phyloP scores from a whole-genome alignment of 345 rosid genomes.

The Linum usitatissimum region DNA sequence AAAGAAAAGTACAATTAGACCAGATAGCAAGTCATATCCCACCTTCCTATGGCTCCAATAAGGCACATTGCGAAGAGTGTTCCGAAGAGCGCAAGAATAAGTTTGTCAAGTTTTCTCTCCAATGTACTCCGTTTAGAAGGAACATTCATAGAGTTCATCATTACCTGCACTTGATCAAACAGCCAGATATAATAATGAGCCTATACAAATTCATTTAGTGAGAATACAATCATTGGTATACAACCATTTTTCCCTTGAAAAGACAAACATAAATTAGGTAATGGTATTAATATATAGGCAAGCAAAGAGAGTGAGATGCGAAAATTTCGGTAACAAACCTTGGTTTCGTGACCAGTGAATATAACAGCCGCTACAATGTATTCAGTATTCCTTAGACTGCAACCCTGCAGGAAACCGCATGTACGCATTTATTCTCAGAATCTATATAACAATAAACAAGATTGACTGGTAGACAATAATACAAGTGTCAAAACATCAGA shows the following conservation, averaged over 20 bases:
- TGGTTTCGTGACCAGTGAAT: constrained; percentile 95
- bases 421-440: not conserved
- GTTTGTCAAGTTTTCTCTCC: constrained; percentile 99
- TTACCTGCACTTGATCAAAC: constrained; percentile 51
- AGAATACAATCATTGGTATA: not conserved
- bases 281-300: not conserved
- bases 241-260: not conserved
- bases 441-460: not conserved
- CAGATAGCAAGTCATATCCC: constrained; percentile 13
- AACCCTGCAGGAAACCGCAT: constrained; percentile 49
- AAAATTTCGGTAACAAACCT: constrained; percentile 37
- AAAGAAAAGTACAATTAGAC: constrained; percentile 8
- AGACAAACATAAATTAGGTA: not conserved
- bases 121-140: constrained; percentile 98
- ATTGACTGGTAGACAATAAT: constrained; percentile 4
- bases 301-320: not conserved
- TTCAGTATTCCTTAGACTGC: constrained; percentile 97
- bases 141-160: constrained; percentile 99
- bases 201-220: not conserved
- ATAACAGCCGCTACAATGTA: constrained; percentile 80
- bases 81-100: constrained; percentile 73
- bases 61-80: constrained; percentile 81
- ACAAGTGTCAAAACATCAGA: not conserved
- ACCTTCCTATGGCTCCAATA: constrained; percentile 94
- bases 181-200: constrained; percentile 8